A percentile compares a stretch with the other conserved stretches of the same genome.
Conservation (phyloP, 2,329 filamentous ascomycete genomes). For the Pseudogymnoascus sp. region DNA sequence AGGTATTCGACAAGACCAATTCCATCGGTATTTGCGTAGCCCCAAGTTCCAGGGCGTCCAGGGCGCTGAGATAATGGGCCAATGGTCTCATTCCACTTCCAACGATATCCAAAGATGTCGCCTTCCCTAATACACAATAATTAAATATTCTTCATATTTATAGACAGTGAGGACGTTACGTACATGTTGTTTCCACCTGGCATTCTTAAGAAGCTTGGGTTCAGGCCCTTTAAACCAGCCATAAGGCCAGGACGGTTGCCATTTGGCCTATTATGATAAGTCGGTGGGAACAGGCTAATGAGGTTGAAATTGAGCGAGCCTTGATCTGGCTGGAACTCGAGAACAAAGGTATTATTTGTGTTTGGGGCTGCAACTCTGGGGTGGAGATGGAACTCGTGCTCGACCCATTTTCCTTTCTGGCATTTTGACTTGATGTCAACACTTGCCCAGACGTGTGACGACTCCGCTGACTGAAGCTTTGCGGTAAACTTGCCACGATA, state of each 20-base stretch:
- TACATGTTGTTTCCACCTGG: conserved; percentile 57
- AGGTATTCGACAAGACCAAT: conserved; percentile 45
- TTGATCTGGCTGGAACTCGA: conserved; percentile 40
- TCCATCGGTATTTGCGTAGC: conserved; percentile 36
- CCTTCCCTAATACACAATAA: conserved; percentile 27
- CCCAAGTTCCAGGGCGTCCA: conserved; percentile 36
- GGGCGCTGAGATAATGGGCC: conserved; percentile 31
- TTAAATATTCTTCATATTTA: conserved; percentile 8
- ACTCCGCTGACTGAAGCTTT: conserved; percentile 21
- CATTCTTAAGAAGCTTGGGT: conserved; percentile 53
- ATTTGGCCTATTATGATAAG: conserved; percentile 48
- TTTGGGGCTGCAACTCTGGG: conserved; percentile 18
- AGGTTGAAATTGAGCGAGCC: conserved; percentile 46
- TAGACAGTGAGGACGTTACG: conserved; percentile 10
- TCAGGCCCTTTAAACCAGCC: conserved; percentile 42
- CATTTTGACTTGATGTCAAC: conserved; percentile 15
- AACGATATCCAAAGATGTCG: conserved; percentile 20
- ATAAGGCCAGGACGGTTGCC: conserved; percentile 49
- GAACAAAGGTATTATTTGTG: conserved; percentile 46
- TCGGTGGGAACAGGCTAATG: conserved; percentile 52
- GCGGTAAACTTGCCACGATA: conserved; percentile 24
- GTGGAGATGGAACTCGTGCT: conserved; percentile 18
- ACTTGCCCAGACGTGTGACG: conserved; percentile 17
- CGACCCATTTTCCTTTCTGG: conserved; percentile 18
- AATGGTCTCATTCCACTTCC: conserved; percentile 35